Evolutionary conservation across 2,329 filamentous ascomycete genomes (phyloP).

Genomic region (Bipolaris victoriae): DNA sequence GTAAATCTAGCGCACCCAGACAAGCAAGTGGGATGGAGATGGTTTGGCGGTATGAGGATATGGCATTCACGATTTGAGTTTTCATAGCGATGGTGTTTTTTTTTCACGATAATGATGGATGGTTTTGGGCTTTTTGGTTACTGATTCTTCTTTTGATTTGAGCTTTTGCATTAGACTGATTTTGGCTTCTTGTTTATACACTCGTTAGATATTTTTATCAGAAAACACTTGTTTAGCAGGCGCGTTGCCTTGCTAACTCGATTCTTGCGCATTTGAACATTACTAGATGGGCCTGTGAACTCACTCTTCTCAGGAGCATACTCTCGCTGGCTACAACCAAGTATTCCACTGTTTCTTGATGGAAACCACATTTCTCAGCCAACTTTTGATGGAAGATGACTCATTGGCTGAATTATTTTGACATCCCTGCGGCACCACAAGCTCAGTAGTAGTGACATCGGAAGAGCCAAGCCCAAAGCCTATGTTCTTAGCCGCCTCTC

Average conservation of each 20-base stretch:
- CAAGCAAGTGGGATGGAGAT: not conserved
- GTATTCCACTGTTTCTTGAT: too few species aligned
- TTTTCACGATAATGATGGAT: conserved; percentile 11
- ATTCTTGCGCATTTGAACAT: not conserved
- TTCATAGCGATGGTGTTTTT: conserved; percentile 28
- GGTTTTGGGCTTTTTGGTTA: conserved; percentile 13
- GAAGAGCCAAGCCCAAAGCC: not conserved
- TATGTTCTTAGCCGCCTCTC: not conserved
- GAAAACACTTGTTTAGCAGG: conserved; percentile 5
- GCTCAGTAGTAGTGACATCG: not conserved
- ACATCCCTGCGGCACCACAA: too few species aligned
- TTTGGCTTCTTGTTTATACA: conserved; percentile 5
- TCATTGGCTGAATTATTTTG: too few species aligned
- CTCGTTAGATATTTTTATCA: conserved; percentile 3
- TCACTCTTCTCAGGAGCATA: too few species aligned
- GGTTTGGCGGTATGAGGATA: not conserved
- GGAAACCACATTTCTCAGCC: too few species aligned
- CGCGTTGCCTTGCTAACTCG: not conserved
- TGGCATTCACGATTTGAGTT: conserved; percentile 4
- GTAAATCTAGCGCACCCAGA: not conserved
- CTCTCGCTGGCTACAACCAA: too few species aligned
- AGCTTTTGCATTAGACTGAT: conserved; percentile 16
- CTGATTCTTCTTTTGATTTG: conserved; percentile 12
- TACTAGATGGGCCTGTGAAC: not conserved
- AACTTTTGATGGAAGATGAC: too few species aligned